A percentile compares a stretch with the other conserved stretches of the same genome.
Evolutionary conservation across 2,329 filamentous ascomycete genomes (phyloP).

Genomic region (Madurella mycetomatis): DNA sequence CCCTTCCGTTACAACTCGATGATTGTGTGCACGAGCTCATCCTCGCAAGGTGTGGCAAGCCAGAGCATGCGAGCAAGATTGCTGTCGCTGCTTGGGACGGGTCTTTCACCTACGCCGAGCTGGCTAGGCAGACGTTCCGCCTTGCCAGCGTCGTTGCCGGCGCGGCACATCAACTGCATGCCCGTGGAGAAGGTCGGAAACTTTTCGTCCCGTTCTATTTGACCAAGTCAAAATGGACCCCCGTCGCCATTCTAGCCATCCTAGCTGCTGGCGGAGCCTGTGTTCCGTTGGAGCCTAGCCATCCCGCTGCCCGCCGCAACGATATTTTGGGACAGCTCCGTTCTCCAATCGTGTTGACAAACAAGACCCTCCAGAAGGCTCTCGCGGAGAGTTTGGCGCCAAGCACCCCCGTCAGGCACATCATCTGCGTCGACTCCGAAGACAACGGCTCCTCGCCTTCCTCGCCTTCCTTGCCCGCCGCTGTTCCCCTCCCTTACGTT

Average conservation of each 20-base stretch:
- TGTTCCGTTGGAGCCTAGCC: slow-evolving; percentile 17
- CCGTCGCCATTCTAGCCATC: slow-evolving; percentile 18
- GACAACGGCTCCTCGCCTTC: background rate
- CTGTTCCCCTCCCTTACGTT: slow-evolving; percentile 1
- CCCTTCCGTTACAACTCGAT: slow-evolving; percentile 33
- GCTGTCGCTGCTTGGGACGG: slow-evolving; percentile 49
- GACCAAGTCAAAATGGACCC: slow-evolving; percentile 20
- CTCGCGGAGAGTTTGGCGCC: slow-evolving; percentile 3
- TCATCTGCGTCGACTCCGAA: slow-evolving; percentile 1
- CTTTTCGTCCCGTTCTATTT: slow-evolving; percentile 33
- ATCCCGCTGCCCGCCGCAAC: slow-evolving; percentile 15
- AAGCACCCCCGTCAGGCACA: background rate
- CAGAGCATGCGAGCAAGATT: slow-evolving; percentile 30
- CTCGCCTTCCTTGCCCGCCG: too few relatives aligned
- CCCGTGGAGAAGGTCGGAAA: slow-evolving; percentile 14
- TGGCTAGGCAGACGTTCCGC: slow-evolving; percentile 39
- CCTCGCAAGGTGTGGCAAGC: slow-evolving; percentile 32
- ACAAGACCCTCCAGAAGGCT: background rate
- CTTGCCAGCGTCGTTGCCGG: slow-evolving; percentile 31
- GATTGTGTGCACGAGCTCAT: slow-evolving; percentile 45
- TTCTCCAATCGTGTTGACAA: slow-evolving; percentile 8
- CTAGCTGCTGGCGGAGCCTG: slow-evolving; percentile 17
- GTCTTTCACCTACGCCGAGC: slow-evolving; percentile 41
- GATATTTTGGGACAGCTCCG: slow-evolving; percentile 16
- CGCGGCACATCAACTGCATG: slow-evolving; percentile 13